phyloP scores from a whole-genome alignment of 2,329 filamentous ascomycete species.

The Microcyclospora tardicrescens region DNA sequence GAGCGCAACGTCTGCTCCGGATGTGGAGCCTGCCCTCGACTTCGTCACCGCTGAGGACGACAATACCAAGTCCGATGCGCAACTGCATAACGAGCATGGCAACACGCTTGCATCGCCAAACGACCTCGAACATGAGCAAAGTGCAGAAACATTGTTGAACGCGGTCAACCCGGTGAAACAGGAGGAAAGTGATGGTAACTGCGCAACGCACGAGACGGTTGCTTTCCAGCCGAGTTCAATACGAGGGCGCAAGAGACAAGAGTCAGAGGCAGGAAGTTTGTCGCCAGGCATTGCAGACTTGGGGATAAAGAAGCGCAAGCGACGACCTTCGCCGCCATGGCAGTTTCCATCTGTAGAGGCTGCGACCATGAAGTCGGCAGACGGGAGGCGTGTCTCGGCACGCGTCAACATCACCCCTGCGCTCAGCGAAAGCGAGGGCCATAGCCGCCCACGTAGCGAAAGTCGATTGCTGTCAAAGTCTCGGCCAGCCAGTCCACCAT shows the following conservation, averaged over 20 bases:
- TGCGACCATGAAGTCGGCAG: conserved; percentile 19
- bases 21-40: too few relatives aligned
- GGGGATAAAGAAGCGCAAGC: conserved; percentile 44
- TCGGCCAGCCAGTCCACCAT: conserved; percentile 65
- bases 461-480: conserved; percentile 20
- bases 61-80: too few relatives aligned
- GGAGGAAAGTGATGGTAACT: too few relatives aligned
- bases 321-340: conserved; percentile 20
- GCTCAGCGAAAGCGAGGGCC: conserved; percentile 13
- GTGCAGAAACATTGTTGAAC: too few relatives aligned
- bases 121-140: too few relatives aligned
- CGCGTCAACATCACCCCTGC: conserved; percentile 16
- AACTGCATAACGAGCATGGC: too few relatives aligned
- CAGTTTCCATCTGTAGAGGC: conserved; percentile 18
- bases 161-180: too few relatives aligned
- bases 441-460: conserved; percentile 8
- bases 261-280: conserved; percentile 13
- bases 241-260: conserved; percentile 18
- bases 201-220: conserved; percentile 2
- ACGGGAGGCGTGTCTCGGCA: conserved; percentile 22
- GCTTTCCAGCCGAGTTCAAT: conserved; percentile 13
- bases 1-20: neutral
- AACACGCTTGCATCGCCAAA: too few relatives aligned
- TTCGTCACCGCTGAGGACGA: too few relatives aligned
- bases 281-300: neutral